These are phyloP conservation scores for Heterobasidion annosum DNA, from an alignment of 1,284 basidiomycete species.

Conservation along the genomic window DNA sequence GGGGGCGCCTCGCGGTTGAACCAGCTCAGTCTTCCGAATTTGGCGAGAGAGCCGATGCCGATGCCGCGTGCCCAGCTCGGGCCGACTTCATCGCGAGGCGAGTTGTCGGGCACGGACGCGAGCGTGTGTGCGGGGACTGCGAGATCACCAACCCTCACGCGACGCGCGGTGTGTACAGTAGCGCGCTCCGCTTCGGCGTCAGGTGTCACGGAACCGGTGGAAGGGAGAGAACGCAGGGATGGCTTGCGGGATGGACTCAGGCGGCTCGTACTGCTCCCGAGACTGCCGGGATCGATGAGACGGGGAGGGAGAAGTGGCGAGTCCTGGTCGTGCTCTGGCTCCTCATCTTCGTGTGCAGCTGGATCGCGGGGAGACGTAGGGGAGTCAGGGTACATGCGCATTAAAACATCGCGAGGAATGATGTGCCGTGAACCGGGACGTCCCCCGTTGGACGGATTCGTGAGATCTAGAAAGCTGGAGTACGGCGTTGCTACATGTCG, in stretches of 20 bases:
- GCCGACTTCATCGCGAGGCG: constrained; percentile 4
- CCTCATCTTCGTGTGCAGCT: constrained; percentile 17
- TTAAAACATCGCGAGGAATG: constrained; percentile 22
- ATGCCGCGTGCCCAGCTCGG: constrained; percentile 23
- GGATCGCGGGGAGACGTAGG: constrained; percentile 15
- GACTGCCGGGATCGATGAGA: constrained; percentile 22
- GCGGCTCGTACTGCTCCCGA: constrained; percentile 28
- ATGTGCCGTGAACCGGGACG: constrained; percentile 12
- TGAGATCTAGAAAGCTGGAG: background rate
- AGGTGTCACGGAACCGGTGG: constrained; percentile 18
- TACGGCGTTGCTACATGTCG: background rate
- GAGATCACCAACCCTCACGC: constrained; percentile 24
- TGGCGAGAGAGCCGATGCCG: constrained; percentile 26
- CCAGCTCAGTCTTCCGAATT: constrained; percentile 45
- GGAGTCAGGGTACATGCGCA: constrained; percentile 16
- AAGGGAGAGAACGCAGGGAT: constrained; percentile 17
- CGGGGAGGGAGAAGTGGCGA: constrained; percentile 32
- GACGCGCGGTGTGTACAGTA: constrained; percentile 47
- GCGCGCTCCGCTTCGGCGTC: constrained; percentile 27
- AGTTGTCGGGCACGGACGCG: background rate
- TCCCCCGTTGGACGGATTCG: background rate
- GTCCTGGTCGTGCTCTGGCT: constrained; percentile 18
- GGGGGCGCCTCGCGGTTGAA: constrained; percentile 27
- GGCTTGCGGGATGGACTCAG: constrained; percentile 21
- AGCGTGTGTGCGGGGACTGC: constrained; percentile 2